Percentiles rank a stretch among this genome's conserved stretches.
phyloP scores from a whole-genome alignment of 2,329 filamentous ascomycete genomes.

The Cladobotryum mycophilum region DNA sequence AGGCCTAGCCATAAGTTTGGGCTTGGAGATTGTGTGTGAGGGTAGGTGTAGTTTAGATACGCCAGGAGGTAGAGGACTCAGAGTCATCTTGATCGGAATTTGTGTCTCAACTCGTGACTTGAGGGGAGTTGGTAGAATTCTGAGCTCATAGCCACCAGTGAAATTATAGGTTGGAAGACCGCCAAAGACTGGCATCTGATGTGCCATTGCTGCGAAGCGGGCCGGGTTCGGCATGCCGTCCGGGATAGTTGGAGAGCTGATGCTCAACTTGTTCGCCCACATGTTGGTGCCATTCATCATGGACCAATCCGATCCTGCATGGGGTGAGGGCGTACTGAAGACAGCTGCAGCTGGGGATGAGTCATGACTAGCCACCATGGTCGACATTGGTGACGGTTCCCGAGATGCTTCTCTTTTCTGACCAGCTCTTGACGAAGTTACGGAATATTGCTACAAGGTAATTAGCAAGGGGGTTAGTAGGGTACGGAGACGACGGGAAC shows the following conservation, averaged over 20 bases:
- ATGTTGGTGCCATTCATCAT: slow-evolving; percentile 23
- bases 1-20: slow-evolving; percentile 78
- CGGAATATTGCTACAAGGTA: slow-evolving; percentile 42
- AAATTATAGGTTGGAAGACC: slow-evolving; percentile 23
- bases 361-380: slow-evolving; percentile 45
- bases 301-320: slow-evolving; percentile 34
- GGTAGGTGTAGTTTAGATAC: slow-evolving; percentile 81
- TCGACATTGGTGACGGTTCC: slow-evolving; percentile 50
- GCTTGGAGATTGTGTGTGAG: slow-evolving; percentile 86
- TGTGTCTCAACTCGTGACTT: slow-evolving; percentile 97
- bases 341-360: slow-evolving; percentile 42
- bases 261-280: slow-evolving; percentile 31
- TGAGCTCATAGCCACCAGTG: slow-evolving; percentile 38
- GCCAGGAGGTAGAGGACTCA: slow-evolving; percentile 68
- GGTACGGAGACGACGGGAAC: slow-evolving; percentile 10
- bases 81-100: slow-evolving; percentile 77
- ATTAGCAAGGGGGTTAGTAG: slow-evolving; percentile 21
- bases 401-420: slow-evolving; percentile 41
- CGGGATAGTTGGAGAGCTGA: slow-evolving; percentile 18
- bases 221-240: slow-evolving; percentile 20
- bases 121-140: slow-evolving; percentile 59
- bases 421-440: slow-evolving; percentile 45
- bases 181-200: slow-evolving; percentile 23
- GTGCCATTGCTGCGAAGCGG: slow-evolving; percentile 23
- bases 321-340: slow-evolving; percentile 43